Base-by-base conservation (phyloP, 169 alveolate species). In the Babesia bovis region DNA sequence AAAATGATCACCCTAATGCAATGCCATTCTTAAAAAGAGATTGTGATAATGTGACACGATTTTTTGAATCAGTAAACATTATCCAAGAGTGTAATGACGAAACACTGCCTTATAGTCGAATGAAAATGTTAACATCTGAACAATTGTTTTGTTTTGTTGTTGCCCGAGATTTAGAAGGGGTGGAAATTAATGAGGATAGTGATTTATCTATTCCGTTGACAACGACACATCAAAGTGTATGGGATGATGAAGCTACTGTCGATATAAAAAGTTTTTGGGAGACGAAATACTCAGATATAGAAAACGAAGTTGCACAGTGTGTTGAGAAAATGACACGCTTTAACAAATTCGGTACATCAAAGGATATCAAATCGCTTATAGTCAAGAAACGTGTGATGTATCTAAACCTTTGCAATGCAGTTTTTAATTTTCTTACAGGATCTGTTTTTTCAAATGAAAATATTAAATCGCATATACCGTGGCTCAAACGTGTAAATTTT, bases 1-100 rank as follows among this genome's bases (percentile, higher is more conserved):
- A 98, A 73, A 95, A 94, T 69, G 99, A 96, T 72, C 99, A 98
- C 87, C 98, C 98, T 28, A 94, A 95, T 82, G 98, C 99, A 4
- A 85, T 96, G 68, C 98, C 96, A 81, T 98, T 98, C 76, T 89
- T 98, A 44, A 97, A 97, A 91, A 91, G 99, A 73, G 99, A 98
- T 84, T 95, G 98, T 73, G 91, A 92, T 35, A 97, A 97, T 78
- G 91, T 95, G 45, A 97, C 98, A 35, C 85, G 90, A 19, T 98
- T 95, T 85, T 98, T 97, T 85, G 84, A 87, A 28, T 94, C 94
- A 75, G 78, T 67, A 36, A 25, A 30, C 35, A 59, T 57, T 4
- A 21, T 67, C 28, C 42, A 45, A 9, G 33, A 21, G 52, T 25
- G n/a, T 17, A 45, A 58, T 10, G 72, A 57, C n/a, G 33, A 70